phyloP scores from a whole-genome alignment of 768 basidiomycete species.

The Steccherinum ochraceum region DNA sequence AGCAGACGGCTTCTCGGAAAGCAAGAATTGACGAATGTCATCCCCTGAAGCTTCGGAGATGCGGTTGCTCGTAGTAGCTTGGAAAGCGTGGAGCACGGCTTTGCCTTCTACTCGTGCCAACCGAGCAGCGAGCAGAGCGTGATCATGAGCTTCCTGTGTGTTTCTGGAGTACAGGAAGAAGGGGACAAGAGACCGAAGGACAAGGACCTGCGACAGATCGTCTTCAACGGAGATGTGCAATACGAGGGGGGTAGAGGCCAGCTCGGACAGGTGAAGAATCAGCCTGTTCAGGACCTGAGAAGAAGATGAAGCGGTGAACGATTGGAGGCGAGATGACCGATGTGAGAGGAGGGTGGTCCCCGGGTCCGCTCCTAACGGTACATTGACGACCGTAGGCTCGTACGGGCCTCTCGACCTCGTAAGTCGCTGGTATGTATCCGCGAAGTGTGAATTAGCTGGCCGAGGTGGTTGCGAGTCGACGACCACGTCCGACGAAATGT shows the following conservation, averaged over 20 bases:
- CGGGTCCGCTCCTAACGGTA: constrained; percentile 63
- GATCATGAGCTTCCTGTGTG: constrained; percentile 80
- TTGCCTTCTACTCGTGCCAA: constrained; percentile 65
- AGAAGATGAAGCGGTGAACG: constrained; percentile 50
- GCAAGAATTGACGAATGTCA: constrained; percentile 53
- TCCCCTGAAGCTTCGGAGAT: constrained; percentile 52
- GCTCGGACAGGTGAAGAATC: constrained; percentile 61
- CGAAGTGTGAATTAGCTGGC: constrained; percentile 36
- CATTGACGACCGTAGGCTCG: constrained; percentile 34
- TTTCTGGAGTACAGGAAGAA: constrained; percentile 77
- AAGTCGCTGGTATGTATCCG: constrained; percentile 28
- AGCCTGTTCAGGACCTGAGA: constrained; percentile 51
- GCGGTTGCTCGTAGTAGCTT: constrained; percentile 34
- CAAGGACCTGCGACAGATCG: constrained; percentile 69
- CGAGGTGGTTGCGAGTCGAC: constrained; percentile 48
- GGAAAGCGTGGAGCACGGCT: constrained; percentile 85
- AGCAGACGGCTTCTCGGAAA: constrained; percentile 31
- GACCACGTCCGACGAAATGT: constrained; percentile 59
- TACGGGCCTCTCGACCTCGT: constrained; percentile 1
- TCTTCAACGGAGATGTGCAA: constrained; percentile 56
- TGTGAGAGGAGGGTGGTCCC: constrained; percentile 51
- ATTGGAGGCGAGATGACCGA: constrained; percentile 36
- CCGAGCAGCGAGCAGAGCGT: constrained; percentile 80
- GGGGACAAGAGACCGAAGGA: constrained; percentile 73
- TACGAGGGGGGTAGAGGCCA: constrained; percentile 61